Evolutionary conservation across 768 basidiomycete species (phyloP).

Genomic region (Panellus pusillus): DNA sequence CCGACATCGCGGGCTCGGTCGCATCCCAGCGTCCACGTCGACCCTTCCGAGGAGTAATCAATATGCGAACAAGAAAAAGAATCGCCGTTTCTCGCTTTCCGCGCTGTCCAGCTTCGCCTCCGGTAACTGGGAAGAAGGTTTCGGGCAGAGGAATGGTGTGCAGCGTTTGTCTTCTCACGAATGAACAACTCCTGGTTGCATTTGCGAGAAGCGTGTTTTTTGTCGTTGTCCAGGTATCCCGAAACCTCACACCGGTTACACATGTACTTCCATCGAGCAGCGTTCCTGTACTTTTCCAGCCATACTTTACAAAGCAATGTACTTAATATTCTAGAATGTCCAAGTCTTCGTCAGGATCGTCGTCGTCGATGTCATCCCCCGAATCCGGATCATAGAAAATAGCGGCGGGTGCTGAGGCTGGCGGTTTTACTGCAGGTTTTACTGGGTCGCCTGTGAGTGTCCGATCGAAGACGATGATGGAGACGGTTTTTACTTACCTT

Average conservation of each 20-base stretch:
- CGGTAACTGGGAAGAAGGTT: constrained; percentile 20
- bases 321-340: constrained; percentile 64
- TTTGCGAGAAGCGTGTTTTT: too few species aligned
- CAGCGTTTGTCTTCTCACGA: too few species aligned
- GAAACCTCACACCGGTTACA: too few species aligned
- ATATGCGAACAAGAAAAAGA: constrained; percentile 21
- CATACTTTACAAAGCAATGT: background rate
- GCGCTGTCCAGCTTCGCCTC: constrained; percentile 28
- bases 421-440: constrained; percentile 27
- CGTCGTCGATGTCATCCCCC: constrained; percentile 92
- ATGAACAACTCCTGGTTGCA: too few species aligned
- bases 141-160: background rate
- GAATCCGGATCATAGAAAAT: constrained; percentile 93
- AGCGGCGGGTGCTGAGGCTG: constrained; percentile 34
- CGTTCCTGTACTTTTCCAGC: too few species aligned
- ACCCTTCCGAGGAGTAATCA: background rate
- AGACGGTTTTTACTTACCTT: constrained; percentile 63
- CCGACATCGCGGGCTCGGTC: constrained; percentile 4
- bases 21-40: background rate
- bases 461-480: background rate
- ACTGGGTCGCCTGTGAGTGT: constrained; percentile 29
- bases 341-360: constrained; percentile 94
- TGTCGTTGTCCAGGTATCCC: too few species aligned
- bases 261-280: too few species aligned
- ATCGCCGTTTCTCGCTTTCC: constrained; percentile 34